phyloP scores from a whole-genome alignment of 2,329 filamentous ascomycete species.

The Verticillium isaacii region DNA sequence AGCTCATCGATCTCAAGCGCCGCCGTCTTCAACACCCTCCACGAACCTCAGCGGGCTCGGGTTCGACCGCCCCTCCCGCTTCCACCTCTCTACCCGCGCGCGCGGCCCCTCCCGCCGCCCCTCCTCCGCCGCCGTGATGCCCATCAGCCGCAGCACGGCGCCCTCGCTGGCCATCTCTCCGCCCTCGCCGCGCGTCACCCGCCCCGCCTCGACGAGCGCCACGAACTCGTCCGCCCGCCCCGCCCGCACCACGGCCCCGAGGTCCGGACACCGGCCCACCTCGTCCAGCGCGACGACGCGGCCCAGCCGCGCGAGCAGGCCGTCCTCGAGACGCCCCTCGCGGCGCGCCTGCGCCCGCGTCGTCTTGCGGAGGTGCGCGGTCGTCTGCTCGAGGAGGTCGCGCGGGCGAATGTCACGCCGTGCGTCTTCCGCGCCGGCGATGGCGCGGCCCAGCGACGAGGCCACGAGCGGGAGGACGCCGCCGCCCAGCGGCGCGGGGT shows the following conservation, averaged over 20 bases:
- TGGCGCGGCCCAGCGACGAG: conserved; percentile 2
- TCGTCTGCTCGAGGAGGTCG: not conserved
- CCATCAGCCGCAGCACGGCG: conserved; percentile 3
- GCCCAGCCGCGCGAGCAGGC: conserved; percentile 1
- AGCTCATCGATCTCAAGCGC: too few relatives aligned
- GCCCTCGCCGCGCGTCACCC: not conserved
- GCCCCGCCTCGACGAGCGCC: conserved; percentile 2
- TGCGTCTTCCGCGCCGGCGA: not conserved
- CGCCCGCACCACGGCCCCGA: not conserved
- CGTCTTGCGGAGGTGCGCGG: conserved; percentile 6
- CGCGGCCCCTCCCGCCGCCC: not conserved
- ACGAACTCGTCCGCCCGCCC: conserved; percentile 1
- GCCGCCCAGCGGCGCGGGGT: not conserved
- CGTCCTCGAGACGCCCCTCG: conserved; percentile 2
- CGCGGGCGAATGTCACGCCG: not conserved
- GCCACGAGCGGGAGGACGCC: not conserved
- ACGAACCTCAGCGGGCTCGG: not conserved
- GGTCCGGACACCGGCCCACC: conserved; percentile 3
- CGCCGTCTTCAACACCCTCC: not conserved
- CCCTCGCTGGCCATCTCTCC: conserved; percentile 2
- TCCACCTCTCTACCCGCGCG: not conserved
- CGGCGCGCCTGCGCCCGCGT: not conserved
- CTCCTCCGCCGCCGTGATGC: not conserved
- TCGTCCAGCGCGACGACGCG: conserved; percentile 4
- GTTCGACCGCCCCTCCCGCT: not conserved